A percentile compares a stretch with the other conserved stretches of the same genome.
Evolutionary conservation across 768 basidiomycete genomes (phyloP).

Genomic region (Cystofilobasidium capitatum): DNA sequence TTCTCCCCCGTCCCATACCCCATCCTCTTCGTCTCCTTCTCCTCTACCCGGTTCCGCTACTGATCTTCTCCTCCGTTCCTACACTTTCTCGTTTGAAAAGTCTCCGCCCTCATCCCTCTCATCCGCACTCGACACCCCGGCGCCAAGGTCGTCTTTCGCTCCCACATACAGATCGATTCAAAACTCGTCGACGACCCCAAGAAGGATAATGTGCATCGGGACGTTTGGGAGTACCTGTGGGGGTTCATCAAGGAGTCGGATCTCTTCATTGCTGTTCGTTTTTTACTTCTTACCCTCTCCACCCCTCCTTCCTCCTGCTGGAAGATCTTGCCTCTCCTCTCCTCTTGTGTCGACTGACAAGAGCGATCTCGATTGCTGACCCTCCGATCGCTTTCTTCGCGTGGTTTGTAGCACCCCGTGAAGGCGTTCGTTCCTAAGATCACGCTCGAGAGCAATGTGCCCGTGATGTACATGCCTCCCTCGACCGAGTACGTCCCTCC

Average conservation of each 20-base stretch:
- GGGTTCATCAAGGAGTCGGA: constrained; percentile 82
- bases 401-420: constrained; percentile 59
- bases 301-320: not conserved
- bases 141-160: constrained; percentile 89
- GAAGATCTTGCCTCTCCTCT: too few species aligned
- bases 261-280: constrained; percentile 67
- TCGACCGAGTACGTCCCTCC: constrained; percentile 29
- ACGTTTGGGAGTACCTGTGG: constrained; percentile 77
- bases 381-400: too few species aligned
- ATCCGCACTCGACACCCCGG: constrained; percentile 54
- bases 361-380: too few species aligned
- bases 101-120: constrained; percentile 86
- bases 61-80: not conserved
- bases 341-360: too few species aligned
- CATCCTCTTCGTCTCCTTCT: too few species aligned
- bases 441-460: constrained; percentile 48
- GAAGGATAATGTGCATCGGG: constrained; percentile 6
- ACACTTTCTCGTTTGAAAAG: not conserved
- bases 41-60: not conserved
- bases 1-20: too few species aligned
- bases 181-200: constrained; percentile 74
- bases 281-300: not conserved
- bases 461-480: constrained; percentile 38
- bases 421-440: constrained; percentile 85
- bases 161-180: constrained; percentile 75